phyloP scores from a whole-genome alignment of 345 rosid genomes.

The Arabidopsis arenosa region DNA sequence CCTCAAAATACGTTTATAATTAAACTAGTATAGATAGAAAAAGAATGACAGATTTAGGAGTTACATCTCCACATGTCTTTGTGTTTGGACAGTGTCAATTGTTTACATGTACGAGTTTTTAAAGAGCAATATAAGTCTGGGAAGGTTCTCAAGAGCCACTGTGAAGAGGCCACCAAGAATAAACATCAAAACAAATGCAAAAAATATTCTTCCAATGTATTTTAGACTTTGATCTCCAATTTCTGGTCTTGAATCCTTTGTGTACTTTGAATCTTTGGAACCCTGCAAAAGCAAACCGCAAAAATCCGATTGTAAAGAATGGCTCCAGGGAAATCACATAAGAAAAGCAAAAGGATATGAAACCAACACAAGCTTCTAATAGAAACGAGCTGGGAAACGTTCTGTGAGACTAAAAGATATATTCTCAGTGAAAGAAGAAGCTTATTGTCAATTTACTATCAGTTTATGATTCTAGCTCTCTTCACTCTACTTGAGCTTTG shows the following conservation, averaged over 20 bases:
- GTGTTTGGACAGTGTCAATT: neutral
- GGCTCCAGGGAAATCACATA: neutral
- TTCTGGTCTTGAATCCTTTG: constrained; percentile 24
- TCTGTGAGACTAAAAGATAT: neutral
- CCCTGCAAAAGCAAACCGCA: constrained; percentile 46
- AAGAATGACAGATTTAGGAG: neutral
- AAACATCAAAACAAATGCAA: constrained; percentile 72
- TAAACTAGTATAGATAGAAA: neutral
- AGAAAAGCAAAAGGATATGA: neutral
- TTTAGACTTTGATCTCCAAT: constrained; percentile 31
- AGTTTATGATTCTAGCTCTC: neutral
- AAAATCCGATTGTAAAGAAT: neutral
- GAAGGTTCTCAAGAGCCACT: constrained; percentile 83
- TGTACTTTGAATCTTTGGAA: constrained; percentile 28
- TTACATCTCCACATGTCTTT: neutral
- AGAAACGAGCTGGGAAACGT: neutral
- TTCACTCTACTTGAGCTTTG: neutral
- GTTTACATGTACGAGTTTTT: constrained; percentile 52
- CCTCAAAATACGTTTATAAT: no score
- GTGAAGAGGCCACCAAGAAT: constrained; percentile 69
- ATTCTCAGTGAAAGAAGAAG: neutral
- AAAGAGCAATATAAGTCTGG: constrained; percentile 54
- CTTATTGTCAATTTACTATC: neutral
- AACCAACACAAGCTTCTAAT: neutral
- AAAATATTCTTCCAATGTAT: constrained; percentile 62